A percentile compares a stretch with the other conserved stretches of the same genome.
These are phyloP conservation scores for Trichoderma citrinoviride DNA, from an alignment of 2,329 filamentous ascomycete species.

Conservation along the genomic window DNA sequence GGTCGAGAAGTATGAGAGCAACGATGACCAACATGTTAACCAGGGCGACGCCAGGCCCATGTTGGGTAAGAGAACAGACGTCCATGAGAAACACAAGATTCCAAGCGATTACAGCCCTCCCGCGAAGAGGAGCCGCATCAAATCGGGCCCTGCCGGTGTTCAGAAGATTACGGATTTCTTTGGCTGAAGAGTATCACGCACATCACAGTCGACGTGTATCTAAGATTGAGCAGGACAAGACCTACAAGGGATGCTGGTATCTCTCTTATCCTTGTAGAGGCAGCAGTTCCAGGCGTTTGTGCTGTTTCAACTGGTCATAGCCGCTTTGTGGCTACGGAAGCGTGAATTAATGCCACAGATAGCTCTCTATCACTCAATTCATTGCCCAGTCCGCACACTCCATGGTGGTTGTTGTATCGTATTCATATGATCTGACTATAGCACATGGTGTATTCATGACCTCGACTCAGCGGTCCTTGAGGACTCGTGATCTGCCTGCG, in stretches of 20 bases:
- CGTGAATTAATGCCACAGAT: neutral
- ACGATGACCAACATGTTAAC: neutral
- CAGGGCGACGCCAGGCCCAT: neutral
- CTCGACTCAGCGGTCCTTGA: neutral
- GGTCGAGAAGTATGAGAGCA: neutral
- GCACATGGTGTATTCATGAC: too few relatives aligned
- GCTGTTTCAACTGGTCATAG: neutral
- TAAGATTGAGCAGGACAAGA: neutral
- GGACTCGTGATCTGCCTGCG: neutral
- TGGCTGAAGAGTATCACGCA: neutral
- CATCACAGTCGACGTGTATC: neutral
- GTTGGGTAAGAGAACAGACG: neutral
- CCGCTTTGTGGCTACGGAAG: neutral
- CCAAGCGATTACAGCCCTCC: neutral
- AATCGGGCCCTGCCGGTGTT: neutral
- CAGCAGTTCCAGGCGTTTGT: neutral
- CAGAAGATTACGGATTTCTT: conserved; percentile 6
- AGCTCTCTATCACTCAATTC: neutral
- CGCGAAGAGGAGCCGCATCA: neutral
- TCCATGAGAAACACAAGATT: neutral
- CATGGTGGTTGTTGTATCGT: neutral
- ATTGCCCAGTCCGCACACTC: neutral
- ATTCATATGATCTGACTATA: neutral
- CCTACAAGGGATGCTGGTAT: neutral
- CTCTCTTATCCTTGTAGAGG: too few relatives aligned